Evolutionary conservation across 176 grass and related monocot species (phyloP), one percentile per base, ranked within the genome.

Genomic region (Stipa capillata): DNA sequence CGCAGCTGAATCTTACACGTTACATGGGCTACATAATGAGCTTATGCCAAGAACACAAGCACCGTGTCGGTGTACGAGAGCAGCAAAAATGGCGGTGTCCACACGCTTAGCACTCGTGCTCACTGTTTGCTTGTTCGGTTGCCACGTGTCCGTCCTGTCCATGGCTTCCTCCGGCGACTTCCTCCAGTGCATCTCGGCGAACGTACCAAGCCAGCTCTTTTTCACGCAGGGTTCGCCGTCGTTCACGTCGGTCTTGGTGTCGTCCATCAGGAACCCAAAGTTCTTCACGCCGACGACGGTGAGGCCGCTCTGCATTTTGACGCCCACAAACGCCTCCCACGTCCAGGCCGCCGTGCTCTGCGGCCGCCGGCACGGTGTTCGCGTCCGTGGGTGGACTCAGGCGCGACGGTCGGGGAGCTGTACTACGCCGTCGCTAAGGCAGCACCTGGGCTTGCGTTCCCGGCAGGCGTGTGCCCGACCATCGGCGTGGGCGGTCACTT

Each of bases 221-320:
- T 64, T 82, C 41, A 68, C 52, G 44, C 65, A 28, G 61, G 47
- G 18, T 28, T 72, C 40, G 33, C 5, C 44, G 15, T 77, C 62
- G 9, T 91, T 88, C 76, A 18, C 21, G 6, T 29, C 33, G 17
- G 57, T 92, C 35, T 58, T 92, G 15, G 40, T 48, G 41, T 92
- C 86, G 28, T 82, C 82, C 42, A 72, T 91, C 45, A 31, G 76
- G 25, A 91, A 91, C 71, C 77, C 81, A 2, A 70, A 31, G 40
- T 91, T 88, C 78, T 53, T 79, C 20, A 65, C 82, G 6, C 80
- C 61, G 7, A 44, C 36, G 12, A 91, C 66, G 11, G 73, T 31
- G 57, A 54, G 81, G 69, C 93, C 90, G 16, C 36, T 86, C 31
- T 65, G 78, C 71, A 88, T 97, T 57, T 25, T 97, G 56, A 69